A percentile compares a stretch with the other conserved stretches of the same genome.
These are phyloP conservation scores for Dunaliella primolecta DNA, from an alignment of 139 green algal species.

Conservation along the genomic window DNA sequence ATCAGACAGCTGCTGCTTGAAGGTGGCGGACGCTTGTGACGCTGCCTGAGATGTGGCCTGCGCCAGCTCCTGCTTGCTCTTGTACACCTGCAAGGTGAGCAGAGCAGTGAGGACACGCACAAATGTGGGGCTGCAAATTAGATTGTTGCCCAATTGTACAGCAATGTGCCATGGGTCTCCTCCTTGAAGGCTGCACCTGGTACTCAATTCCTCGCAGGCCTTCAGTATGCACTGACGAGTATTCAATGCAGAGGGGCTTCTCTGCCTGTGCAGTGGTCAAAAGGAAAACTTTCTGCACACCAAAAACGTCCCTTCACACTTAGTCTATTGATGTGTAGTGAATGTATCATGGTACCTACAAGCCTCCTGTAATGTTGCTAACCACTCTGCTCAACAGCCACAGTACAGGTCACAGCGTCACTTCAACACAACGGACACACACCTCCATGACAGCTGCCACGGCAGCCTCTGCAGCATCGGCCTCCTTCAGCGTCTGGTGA, in stretches of 20 bases:
- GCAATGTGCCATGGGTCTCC: not conserved
- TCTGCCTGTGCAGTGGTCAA: not conserved
- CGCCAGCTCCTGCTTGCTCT: not conserved
- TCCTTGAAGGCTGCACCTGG: not conserved
- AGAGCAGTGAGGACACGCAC: no score
- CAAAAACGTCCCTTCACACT: not conserved
- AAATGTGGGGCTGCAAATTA: not conserved
- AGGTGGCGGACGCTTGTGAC: not conserved
- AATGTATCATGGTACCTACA: not conserved
- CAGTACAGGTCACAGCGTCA: not conserved
- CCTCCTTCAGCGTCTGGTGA: constrained; percentile 6
- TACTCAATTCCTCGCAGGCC: not conserved
- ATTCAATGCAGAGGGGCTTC: constrained; percentile 4
- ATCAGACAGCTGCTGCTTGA: not conserved
- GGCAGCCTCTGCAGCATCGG: constrained; percentile 16
- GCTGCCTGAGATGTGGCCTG: not conserved
- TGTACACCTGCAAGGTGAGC: not conserved
- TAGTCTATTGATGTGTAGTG: not conserved
- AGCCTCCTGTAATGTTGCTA: not conserved
- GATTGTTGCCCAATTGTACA: no score
- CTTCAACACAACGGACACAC: not conserved
- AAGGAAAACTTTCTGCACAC: not conserved
- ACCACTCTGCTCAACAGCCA: no score
- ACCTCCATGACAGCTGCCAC: constrained; percentile 21
- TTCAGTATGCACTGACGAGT: constrained; percentile 4